Conservation (phyloP, 75 land plant genomes). For the Pinus taeda region DNA sequence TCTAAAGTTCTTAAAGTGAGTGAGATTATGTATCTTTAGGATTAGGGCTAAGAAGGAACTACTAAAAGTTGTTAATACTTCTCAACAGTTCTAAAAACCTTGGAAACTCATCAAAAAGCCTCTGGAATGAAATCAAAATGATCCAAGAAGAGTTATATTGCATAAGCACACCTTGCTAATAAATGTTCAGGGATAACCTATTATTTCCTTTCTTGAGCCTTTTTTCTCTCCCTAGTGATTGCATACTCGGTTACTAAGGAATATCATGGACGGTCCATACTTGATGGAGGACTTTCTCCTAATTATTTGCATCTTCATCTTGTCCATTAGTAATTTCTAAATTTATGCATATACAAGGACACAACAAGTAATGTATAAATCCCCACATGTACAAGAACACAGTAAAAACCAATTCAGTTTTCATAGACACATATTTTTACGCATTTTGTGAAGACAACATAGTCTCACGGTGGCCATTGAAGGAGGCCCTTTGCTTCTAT, state of each 20-base stretch:
- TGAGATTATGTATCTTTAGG: no score
- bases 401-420: conserved; percentile 20
- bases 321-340: neutral
- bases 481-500: conserved; percentile 49
- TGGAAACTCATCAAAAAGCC: no score
- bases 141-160: conserved; percentile 15
- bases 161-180: conserved; percentile 76
- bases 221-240: conserved; percentile 74
- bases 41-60: no score
- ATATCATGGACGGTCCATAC: conserved; percentile 22
- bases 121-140: no score
- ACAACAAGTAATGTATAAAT: no score
- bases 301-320: neutral
- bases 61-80: no score
- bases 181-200: conserved; percentile 66
- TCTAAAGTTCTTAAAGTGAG: no score
- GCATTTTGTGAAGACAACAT: conserved; percentile 87
- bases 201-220: conserved; percentile 78
- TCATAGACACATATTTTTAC: conserved; percentile 88
- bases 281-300: conserved; percentile 11
- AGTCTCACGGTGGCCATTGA: conserved; percentile 77
- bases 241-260: conserved; percentile 51
- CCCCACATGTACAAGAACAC: conserved; percentile 19
- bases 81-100: no score
- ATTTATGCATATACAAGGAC: no score